Conservation (phyloP, 2,329 filamentous ascomycete species). For the Hypoxylon sp. region DNA sequence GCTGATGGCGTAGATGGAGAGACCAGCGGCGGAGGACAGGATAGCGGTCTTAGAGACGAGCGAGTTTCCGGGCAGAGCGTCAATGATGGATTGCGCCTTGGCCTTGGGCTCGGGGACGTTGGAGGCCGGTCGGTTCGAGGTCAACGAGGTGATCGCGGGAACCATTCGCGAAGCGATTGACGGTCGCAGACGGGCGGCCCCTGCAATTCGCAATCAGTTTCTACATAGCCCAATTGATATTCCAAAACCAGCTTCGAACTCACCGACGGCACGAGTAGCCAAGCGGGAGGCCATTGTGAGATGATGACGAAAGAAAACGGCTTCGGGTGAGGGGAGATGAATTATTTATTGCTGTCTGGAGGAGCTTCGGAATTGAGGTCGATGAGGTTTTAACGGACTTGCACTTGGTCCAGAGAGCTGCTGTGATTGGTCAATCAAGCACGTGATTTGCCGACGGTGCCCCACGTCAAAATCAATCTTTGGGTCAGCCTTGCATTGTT, state of each 20-base stretch:
- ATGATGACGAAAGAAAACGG: conserved; percentile 69
- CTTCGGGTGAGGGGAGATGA: conserved; percentile 55
- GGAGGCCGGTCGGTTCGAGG: conserved; percentile 78
- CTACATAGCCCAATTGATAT: conserved; percentile 56
- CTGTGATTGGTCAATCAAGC: conserved; percentile 46
- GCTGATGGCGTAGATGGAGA: conserved; percentile 95
- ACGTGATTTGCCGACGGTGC: conserved; percentile 49
- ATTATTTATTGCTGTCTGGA: conserved; percentile 59
- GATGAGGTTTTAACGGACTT: conserved; percentile 57
- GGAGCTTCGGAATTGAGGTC: conserved; percentile 46
- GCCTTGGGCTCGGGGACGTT: conserved; percentile 92
- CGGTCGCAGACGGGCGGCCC: conserved; percentile 91
- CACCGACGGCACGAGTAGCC: conserved; percentile 95
- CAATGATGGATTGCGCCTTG: conserved; percentile 96
- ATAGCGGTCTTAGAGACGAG: conserved; percentile 97
- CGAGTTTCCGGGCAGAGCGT: conserved; percentile 91
- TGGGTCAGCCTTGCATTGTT: conserved; percentile 48
- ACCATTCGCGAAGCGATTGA: conserved; percentile 81
- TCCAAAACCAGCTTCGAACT: conserved; percentile 59
- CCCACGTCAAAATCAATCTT: conserved; percentile 32
- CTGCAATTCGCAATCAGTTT: conserved; percentile 64
- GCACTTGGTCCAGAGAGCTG: conserved; percentile 46
- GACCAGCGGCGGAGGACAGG: conserved; percentile 90
- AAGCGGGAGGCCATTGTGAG: conserved; percentile 97
- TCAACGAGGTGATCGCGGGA: conserved; percentile 79